These are phyloP conservation scores for Fonsecaea pedrosoi DNA, from an alignment of 2,329 filamentous ascomycete genomes.

Conservation along the genomic window DNA sequence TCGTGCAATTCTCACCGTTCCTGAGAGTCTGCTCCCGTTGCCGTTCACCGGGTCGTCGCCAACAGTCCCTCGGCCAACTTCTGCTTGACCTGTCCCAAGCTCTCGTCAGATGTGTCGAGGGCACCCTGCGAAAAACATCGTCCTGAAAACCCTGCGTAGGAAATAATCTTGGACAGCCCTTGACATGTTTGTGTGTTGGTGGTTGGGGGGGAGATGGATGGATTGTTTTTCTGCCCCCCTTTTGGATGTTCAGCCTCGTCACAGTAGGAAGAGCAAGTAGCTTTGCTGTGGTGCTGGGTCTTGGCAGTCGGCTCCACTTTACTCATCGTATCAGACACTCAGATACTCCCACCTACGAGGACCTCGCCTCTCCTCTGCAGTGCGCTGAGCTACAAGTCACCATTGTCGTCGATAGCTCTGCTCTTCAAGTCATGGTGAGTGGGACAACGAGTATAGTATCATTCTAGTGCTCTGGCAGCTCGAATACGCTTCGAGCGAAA, in stretches of 20 bases:
- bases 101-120: background rate
- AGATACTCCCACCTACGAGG: background rate
- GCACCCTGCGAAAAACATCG: no score
- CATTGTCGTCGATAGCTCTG: constrained; percentile 1
- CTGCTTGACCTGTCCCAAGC: constrained; percentile 9
- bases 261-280: no score
- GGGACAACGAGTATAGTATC: constrained; percentile 92
- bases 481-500: constrained; percentile 69
- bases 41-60: constrained; percentile 7
- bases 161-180: no score
- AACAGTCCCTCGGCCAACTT: background rate
- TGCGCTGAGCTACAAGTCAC: constrained; percentile 4
- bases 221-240: no score
- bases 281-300: constrained; percentile 51
- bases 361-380: background rate
- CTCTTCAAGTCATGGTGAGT: constrained; percentile 44
- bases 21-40: constrained; percentile 1
- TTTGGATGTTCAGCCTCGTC: no score
- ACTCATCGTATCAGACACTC: constrained; percentile 5
- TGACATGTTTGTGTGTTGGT: no score
- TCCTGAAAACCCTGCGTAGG: no score
- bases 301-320: constrained; percentile 61
- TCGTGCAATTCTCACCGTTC: constrained; percentile 10
- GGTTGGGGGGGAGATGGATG: no score
- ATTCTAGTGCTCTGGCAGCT: constrained; percentile 74